Percentiles rank a stretch among this genome's conserved stretches.
phyloP scores from a whole-genome alignment of 2,329 filamentous ascomycete genomes.

The Pleochaeta shiraiana region DNA sequence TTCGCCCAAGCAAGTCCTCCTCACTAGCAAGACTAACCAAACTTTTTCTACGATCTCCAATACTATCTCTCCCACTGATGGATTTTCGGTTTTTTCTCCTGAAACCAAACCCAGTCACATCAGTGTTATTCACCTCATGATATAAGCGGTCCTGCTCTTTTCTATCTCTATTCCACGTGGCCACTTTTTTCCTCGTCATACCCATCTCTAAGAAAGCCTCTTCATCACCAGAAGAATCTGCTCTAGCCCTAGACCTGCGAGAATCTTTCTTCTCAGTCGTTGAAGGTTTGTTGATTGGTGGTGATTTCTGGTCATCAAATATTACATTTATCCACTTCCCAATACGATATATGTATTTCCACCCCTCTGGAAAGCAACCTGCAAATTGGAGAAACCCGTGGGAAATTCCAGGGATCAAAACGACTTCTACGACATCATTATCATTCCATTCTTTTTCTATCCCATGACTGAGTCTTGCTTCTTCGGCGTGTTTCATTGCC shows the following conservation, averaged over 20 bases:
- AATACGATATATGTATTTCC: slow-evolving; percentile 65
- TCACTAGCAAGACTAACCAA: slow-evolving; percentile 30
- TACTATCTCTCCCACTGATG: slow-evolving; percentile 8
- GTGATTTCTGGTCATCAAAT: slow-evolving; percentile 28
- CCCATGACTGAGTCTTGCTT: slow-evolving; percentile 32
- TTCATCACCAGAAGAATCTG: slow-evolving; percentile 38
- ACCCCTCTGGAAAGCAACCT: slow-evolving; percentile 67
- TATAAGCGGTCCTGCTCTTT: slow-evolving; percentile 14
- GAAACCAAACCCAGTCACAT: neutral
- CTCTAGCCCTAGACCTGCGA: slow-evolving; percentile 9
- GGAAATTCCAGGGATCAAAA: slow-evolving; percentile 67
- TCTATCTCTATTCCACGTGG: slow-evolving; percentile 14
- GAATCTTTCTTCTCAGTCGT: slow-evolving; percentile 15
- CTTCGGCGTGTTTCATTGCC: slow-evolving; percentile 28
- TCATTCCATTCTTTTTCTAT: slow-evolving; percentile 40
- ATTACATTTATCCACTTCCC: slow-evolving; percentile 64
- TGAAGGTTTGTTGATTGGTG: slow-evolving; percentile 18
- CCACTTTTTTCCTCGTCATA: slow-evolving; percentile 21
- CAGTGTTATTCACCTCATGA: slow-evolving; percentile 6
- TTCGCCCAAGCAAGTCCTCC: slow-evolving; percentile 31
- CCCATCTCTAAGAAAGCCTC: slow-evolving; percentile 67
- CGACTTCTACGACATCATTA: slow-evolving; percentile 58
- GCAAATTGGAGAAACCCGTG: slow-evolving; percentile 94
- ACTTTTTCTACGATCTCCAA: slow-evolving; percentile 19
- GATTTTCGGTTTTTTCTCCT: slow-evolving; percentile 16